Base-by-base conservation (phyloP, 371 early-diverging fungal genomes). In the Gilbertella persicaria region DNA sequence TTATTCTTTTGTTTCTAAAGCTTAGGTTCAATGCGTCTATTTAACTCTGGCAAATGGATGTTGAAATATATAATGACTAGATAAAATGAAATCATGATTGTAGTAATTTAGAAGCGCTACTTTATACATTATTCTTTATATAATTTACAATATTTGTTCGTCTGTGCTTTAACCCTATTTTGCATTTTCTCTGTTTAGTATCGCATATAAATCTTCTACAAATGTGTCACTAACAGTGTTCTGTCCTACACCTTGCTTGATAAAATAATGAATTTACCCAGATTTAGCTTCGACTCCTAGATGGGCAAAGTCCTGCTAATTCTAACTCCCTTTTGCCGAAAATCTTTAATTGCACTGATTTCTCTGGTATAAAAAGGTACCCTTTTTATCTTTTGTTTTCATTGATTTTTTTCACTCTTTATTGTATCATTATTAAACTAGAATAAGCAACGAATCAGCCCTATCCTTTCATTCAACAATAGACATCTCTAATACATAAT, bases 291-390 rank as follows among this genome's bases (percentile, higher is more conserved):
- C 29, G 38, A 24, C 16, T 37, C 45, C 53, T 45, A 35, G 33
- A 30, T 51, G 23, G 21, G 23, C 24, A 35, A n/a, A n/a, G 33
- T 33, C 33, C 41, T 35, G 17, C 42, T 48, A 55, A 55, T 48
- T 42, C 24, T 29, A 48, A 59, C 59, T 59, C 59, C 59, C 25
- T 47, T 42, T 35, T 29, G 36, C 23, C n/a, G 35, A 41, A 55
- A 26, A 33, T 33, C 33, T 13, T 33, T 33, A 33, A 12, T 28
- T 33, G 10, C 13, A 12, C 14, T 24, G 38, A 29, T 12, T 51
- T 45, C 28, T 43, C 28, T 43, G 28, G 29, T 46, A 35, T 40
- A 36, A 36, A 33, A 37, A 24, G 41, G 24, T 33, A 7, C 14
- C 19, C n/a, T 26, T 5, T 33, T 37, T 39, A 35, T 19, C 29